Percentiles rank a stretch among this genome's conserved stretches.
phyloP scores from a whole-genome alignment of 306 rosid genomes.

The Prunus davidiana region DNA sequence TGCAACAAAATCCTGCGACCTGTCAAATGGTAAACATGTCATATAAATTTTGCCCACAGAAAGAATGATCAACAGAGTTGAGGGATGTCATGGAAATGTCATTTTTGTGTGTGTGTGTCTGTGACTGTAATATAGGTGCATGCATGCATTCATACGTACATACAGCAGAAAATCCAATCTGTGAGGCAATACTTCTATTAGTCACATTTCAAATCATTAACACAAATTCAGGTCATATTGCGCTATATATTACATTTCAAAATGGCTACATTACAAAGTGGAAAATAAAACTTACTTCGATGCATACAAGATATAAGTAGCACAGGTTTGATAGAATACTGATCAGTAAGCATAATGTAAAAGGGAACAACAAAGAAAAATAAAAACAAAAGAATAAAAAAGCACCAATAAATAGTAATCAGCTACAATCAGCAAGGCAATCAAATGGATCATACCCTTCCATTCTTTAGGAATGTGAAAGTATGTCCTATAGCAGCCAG shows the following conservation, averaged over 20 bases:
- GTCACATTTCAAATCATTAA: not conserved
- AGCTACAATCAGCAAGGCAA: not conserved
- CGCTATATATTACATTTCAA: not conserved
- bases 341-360: not conserved
- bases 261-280: not conserved
- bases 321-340: not conserved
- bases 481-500: constrained; percentile 82
- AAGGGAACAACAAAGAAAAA: not conserved
- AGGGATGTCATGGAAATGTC: not conserved
- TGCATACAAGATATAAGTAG: not conserved
- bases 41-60: constrained; percentile 15
- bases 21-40: constrained; percentile 33
- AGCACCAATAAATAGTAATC: constrained; percentile 5
- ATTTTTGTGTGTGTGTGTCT: not conserved
- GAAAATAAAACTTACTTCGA: not conserved
- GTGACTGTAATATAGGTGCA: not conserved
- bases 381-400: not conserved
- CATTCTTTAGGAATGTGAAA: constrained; percentile 81
- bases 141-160: not conserved
- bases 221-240: not conserved
- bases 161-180: not conserved
- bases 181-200: not conserved
- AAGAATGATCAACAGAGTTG: not conserved
- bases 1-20: constrained; percentile 92
- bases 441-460: constrained; percentile 56